Evolutionary conservation across 225 moss, liverwort and hornwort genomes (phyloP).

Genomic region (Thuidium tamariscinum): DNA sequence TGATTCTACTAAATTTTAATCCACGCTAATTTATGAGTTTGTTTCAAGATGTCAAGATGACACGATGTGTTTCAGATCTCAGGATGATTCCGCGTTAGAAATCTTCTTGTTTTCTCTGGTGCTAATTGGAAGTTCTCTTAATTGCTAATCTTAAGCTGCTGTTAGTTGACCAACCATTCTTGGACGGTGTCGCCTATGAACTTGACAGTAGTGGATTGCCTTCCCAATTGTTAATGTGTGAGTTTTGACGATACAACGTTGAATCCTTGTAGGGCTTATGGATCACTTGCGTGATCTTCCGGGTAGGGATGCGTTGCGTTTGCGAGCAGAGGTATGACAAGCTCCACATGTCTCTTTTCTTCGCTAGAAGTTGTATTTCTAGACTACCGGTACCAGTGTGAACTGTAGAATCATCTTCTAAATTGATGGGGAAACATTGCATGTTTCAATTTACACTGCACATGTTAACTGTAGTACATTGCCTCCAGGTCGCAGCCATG

Average conservation of each 20-base stretch:
- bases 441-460: not conserved
- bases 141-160: too few relatives aligned
- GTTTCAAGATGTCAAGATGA: not conserved
- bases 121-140: not conserved
- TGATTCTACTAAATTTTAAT: not conserved
- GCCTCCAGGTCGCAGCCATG: conserved; percentile 43
- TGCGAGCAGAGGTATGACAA: conserved; percentile 72
- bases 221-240: not conserved
- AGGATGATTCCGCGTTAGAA: not conserved
- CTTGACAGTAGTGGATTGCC: not conserved
- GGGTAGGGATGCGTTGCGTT: conserved; percentile 71
- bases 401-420: not conserved
- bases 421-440: not conserved
- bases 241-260: not conserved
- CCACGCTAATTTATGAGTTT: not conserved
- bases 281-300: conserved; percentile 85
- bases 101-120: not conserved
- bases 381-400: not conserved
- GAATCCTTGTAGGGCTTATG: conserved; percentile 54
- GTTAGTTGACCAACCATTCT: not conserved
- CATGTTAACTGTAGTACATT: not conserved
- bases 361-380: not conserved
- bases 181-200: not conserved
- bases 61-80: not conserved
- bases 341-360: not conserved